A percentile compares a stretch with the other conserved stretches of the same genome.
These are phyloP conservation scores for Colletotrichum noveboracense DNA, from an alignment of 2,329 filamentous ascomycete species.

Conservation along the genomic window DNA sequence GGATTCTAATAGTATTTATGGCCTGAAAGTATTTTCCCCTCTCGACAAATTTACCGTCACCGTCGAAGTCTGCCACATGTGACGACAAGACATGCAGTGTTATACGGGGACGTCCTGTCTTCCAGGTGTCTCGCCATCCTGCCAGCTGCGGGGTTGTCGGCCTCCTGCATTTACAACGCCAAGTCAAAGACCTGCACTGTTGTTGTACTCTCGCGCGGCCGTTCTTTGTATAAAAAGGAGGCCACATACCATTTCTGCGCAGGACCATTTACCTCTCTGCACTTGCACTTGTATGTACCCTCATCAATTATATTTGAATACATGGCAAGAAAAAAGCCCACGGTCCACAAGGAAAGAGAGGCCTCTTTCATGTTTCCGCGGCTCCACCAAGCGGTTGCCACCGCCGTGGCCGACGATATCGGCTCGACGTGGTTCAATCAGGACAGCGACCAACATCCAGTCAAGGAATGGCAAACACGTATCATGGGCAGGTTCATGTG, in stretches of 20 bases:
- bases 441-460: constrained; percentile 16
- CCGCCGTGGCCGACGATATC: constrained; percentile 1
- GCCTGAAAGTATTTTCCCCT: not conserved
- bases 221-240: not conserved
- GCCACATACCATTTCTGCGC: not conserved
- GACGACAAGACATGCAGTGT: not conserved
- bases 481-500: constrained; percentile 40
- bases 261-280: not conserved
- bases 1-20: not conserved
- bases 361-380: not conserved
- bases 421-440: constrained; percentile 27
- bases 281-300: not conserved
- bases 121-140: not conserved
- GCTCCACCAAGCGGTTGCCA: constrained; percentile 3
- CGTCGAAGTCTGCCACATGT: not conserved
- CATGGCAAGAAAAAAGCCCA: not conserved
- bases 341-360: not conserved
- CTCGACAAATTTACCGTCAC: not conserved
- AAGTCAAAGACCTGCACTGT: not conserved
- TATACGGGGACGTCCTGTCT: not conserved
- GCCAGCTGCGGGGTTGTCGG: not conserved
- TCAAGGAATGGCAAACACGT: constrained; percentile 28
- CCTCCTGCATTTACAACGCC: not conserved
- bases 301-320: not conserved
- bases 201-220: not conserved